A percentile compares a stretch with the other conserved stretches of the same genome.
Evolutionary conservation across 306 rosid genomes (phyloP).

Genomic region (Prosopis cineraria): DNA sequence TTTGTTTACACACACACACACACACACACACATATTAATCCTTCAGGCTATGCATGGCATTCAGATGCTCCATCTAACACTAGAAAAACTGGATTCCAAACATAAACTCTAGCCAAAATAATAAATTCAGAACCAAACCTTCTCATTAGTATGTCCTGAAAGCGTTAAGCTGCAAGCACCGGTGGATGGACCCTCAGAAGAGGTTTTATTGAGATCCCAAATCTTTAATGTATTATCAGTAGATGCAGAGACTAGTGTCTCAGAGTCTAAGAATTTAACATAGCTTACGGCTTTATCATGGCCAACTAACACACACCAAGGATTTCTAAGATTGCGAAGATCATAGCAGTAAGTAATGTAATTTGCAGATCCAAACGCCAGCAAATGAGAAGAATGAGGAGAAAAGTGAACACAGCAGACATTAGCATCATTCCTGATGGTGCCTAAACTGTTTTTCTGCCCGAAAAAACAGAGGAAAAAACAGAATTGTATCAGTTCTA

Average conservation of each 20-base stretch:
- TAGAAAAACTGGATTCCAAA: slow-evolving; percentile 6
- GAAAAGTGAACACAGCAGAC: slow-evolving; percentile 98
- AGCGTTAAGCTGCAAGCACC: slow-evolving; percentile 80
- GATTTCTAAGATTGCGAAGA: slow-evolving; percentile 79
- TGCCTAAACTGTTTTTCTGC: slow-evolving; percentile 77
- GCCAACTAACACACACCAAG: slow-evolving; percentile 87
- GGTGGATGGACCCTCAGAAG: slow-evolving; percentile 55
- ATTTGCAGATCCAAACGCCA: slow-evolving; percentile 86
- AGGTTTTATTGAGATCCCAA: slow-evolving; percentile 88
- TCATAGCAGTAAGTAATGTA: slow-evolving; percentile 89
- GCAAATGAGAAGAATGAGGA: slow-evolving; percentile 74
- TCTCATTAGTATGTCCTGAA: slow-evolving; percentile 87
- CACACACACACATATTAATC: not conserved
- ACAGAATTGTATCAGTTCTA: slow-evolving; percentile 37
- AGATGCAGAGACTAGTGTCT: slow-evolving; percentile 87
- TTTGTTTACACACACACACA: not conserved
- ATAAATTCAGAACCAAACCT: slow-evolving; percentile 51
- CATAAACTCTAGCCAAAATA: slow-evolving; percentile 21
- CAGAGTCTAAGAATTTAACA: slow-evolving; percentile 82
- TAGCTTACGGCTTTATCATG: slow-evolving; percentile 77
- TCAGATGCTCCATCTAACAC: slow-evolving; percentile 24
- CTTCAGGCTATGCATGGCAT: not conserved
- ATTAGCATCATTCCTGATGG: slow-evolving; percentile 78
- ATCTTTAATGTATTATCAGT: slow-evolving; percentile 90
- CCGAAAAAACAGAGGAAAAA: slow-evolving; percentile 17